These are phyloP conservation scores for Solanum rostratum DNA, from an alignment of 257 asterid genomes.

Conservation along the genomic window DNA sequence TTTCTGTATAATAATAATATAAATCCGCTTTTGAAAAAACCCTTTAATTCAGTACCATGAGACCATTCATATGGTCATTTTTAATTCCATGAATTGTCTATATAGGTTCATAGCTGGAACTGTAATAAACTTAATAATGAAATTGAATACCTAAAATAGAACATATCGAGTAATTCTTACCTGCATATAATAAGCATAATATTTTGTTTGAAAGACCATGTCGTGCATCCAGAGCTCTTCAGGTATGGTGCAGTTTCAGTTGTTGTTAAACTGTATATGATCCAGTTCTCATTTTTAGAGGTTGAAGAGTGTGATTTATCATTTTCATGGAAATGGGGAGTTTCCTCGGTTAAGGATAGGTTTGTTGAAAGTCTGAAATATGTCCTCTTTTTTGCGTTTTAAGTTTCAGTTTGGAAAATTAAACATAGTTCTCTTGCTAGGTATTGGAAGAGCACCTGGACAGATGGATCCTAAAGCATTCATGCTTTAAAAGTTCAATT, in stretches of 20 bases:
- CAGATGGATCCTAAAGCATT: slow-evolving; percentile 97
- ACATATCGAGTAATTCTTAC: background rate
- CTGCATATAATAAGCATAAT: background rate
- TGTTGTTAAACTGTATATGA: background rate
- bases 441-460: slow-evolving; percentile 88
- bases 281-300: slow-evolving; percentile 14
- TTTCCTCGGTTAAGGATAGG: slow-evolving; percentile 92
- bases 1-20: background rate
- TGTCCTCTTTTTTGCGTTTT: background rate
- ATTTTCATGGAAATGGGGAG: slow-evolving; percentile 63
- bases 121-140: background rate
- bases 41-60: background rate
- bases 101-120: background rate
- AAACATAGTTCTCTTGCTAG: no score
- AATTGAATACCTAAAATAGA: no score
- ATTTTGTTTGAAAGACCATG: background rate
- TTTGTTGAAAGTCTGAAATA: slow-evolving; percentile 15
- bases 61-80: no score
- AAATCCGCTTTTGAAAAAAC: background rate
- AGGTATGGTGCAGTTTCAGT: background rate
- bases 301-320: slow-evolving; percentile 64
- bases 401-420: background rate
- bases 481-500: slow-evolving; percentile 76
- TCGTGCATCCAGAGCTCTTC: background rate
- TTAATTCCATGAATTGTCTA: background rate